A percentile compares a stretch with the other conserved stretches of the same genome.
Conservation (phyloP, 2,329 filamentous ascomycete genomes). For the Sporothrix luriei region DNA sequence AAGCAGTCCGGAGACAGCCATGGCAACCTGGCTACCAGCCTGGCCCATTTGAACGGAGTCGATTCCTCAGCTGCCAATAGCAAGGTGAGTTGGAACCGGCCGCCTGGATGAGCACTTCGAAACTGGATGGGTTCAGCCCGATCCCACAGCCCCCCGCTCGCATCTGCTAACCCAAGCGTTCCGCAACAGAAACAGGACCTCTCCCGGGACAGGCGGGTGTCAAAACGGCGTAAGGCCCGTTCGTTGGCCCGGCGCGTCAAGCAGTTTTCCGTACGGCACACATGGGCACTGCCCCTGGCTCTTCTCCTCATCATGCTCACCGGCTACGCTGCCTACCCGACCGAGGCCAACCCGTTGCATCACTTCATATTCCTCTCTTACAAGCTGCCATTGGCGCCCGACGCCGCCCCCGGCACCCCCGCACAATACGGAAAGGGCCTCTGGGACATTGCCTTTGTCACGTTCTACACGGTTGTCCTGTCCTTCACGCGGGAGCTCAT, state of each 20-base stretch:
- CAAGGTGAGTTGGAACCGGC: constrained; percentile 30
- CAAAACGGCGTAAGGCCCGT: constrained; percentile 59
- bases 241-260: constrained; percentile 58
- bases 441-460: constrained; percentile 82
- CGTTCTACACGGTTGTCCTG: constrained; percentile 85
- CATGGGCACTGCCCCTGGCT: constrained; percentile 67
- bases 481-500: constrained; percentile 94
- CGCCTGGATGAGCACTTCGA: not conserved
- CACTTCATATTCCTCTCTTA: constrained; percentile 91
- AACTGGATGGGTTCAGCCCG: not conserved
- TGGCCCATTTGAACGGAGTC: constrained; percentile 48
- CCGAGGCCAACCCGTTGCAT: constrained; percentile 74
- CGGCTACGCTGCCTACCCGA: constrained; percentile 75
- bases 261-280: constrained; percentile 58
- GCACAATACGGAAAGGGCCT: constrained; percentile 84
- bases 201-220: constrained; percentile 47
- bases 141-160: too few species aligned
- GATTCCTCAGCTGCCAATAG: constrained; percentile 1
- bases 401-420: constrained; percentile 48
- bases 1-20: constrained; percentile 60
- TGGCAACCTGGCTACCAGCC: constrained; percentile 57
- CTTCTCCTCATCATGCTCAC: constrained; percentile 65
- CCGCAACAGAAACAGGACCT: constrained; percentile 30
- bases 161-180: constrained; percentile 3
- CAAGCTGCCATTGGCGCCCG: constrained; percentile 60